phyloP scores from a whole-genome alignment of 192 early-diverging fungal genomes.

The Coemansia sp. region DNA sequence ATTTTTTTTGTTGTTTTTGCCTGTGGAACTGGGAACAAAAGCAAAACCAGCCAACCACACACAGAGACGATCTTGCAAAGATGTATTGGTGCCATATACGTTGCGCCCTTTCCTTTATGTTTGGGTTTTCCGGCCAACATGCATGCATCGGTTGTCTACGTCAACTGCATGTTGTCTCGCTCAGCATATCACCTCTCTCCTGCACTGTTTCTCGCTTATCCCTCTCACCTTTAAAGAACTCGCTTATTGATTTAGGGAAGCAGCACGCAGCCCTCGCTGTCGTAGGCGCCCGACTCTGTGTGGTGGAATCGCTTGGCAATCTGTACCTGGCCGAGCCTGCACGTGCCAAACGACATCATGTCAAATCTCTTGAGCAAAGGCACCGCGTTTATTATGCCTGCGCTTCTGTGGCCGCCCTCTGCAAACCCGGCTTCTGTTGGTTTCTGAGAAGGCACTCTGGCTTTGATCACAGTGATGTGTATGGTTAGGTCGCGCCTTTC shows the following conservation, averaged over 20 bases:
- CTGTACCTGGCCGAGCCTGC: slow-evolving; percentile 38
- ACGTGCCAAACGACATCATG: slow-evolving; percentile 30
- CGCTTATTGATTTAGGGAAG: slow-evolving; percentile 19
- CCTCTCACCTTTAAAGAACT: slow-evolving; percentile 1
- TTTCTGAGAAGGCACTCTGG: slow-evolving; percentile 4
- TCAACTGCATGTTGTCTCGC: no score
- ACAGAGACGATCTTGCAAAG: neutral
- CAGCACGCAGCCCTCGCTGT: slow-evolving; percentile 22
- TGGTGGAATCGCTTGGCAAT: slow-evolving; percentile 35
- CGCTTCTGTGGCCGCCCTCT: neutral
- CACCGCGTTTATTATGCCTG: slow-evolving; percentile 24
- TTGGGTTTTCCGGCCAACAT: no score
- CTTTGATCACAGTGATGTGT: slow-evolving; percentile 28
- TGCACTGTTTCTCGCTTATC: neutral
- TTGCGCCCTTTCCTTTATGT: no score
- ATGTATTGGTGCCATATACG: no score
- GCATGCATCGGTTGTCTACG: no score
- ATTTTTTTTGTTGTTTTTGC: neutral
- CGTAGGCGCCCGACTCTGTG: slow-evolving; percentile 34
- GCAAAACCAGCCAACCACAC: neutral
- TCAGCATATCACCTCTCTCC: no score
- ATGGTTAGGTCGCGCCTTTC: slow-evolving; percentile 40
- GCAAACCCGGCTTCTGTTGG: neutral
- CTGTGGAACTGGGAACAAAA: neutral
- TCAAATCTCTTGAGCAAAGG: slow-evolving; percentile 29